Evolutionary conservation across 192 early-diverging fungal species (phyloP).

Genomic region (Chytriomyces confervae): DNA sequence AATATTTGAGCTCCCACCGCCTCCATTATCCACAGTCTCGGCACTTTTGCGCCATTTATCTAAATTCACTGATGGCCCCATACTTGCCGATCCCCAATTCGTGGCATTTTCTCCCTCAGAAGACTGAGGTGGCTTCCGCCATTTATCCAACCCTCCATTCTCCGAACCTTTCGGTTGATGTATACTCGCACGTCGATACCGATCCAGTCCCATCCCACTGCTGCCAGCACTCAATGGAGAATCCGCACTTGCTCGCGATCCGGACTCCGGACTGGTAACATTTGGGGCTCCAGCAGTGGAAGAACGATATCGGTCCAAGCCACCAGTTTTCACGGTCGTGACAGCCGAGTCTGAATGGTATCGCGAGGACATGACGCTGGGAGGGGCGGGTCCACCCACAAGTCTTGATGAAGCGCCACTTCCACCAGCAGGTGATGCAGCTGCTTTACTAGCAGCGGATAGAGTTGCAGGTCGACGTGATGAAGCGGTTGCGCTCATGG

Average conservation of each 20-base stretch:
- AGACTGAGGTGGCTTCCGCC: not conserved
- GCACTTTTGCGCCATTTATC: slow-evolving; percentile 2
- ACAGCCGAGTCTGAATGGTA: not conserved
- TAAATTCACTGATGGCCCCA: not conserved
- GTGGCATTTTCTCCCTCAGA: not conserved
- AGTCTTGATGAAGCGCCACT: too few species aligned
- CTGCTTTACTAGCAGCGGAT: not conserved
- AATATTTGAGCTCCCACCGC: not conserved
- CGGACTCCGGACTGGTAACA: not conserved
- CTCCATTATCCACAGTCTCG: not conserved
- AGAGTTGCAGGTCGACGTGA: not conserved
- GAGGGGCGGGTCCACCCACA: not conserved
- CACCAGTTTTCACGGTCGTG: not conserved
- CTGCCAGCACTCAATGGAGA: not conserved
- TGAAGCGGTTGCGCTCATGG: not conserved
- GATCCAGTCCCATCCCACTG: not conserved
- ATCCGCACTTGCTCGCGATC: not conserved
- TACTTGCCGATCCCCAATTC: not conserved
- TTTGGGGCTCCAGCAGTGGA: not conserved
- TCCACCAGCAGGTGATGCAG: not conserved
- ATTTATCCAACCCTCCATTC: slow-evolving; percentile 7
- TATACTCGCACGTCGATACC: not conserved
- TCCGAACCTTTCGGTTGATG: not conserved
- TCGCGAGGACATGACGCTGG: not conserved
- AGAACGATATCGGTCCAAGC: not conserved